A percentile compares a stretch with the other conserved stretches of the same genome.
Conservation (phyloP, 2,329 filamentous ascomycete genomes). For the Drechslera avenae region DNA sequence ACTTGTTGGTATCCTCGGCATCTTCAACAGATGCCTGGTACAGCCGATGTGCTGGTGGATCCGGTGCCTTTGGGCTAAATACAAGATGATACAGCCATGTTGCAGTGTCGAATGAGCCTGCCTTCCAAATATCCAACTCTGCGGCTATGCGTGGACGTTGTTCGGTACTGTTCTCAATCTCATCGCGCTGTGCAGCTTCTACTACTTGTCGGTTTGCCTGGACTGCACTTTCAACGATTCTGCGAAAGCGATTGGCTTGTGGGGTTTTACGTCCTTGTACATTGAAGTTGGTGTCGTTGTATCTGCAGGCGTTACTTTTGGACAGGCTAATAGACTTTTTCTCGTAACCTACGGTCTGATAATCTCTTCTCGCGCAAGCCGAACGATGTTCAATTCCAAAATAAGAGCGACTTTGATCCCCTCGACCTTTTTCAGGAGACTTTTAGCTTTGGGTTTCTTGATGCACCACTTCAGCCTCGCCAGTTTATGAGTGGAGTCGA, state of each 20-base stretch:
- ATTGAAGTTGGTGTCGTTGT: not conserved
- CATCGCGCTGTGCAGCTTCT: conserved; percentile 20
- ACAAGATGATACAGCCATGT: conserved; percentile 30
- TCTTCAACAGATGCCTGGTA: conserved; percentile 4
- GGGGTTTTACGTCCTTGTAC: not conserved
- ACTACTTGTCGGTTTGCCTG: conserved; percentile 23
- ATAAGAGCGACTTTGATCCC: conserved; percentile 24
- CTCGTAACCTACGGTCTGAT: not conserved
- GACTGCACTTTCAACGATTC: conserved; percentile 24
- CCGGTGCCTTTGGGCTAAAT: conserved; percentile 6
- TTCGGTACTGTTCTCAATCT: conserved; percentile 3
- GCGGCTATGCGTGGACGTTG: conserved; percentile 3
- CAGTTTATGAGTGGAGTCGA: conserved; percentile 8
- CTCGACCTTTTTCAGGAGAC: conserved; percentile 26
- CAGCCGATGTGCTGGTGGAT: not conserved
- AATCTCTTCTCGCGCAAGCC: conserved; percentile 19
- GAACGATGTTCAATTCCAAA: conserved; percentile 18
- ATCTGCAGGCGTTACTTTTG: not conserved
- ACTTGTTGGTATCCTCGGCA: not conserved
- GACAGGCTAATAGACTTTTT: not conserved
- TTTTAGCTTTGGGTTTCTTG: conserved; percentile 20
- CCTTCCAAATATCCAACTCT: conserved; percentile 16
- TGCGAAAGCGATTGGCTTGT: conserved; percentile 21
- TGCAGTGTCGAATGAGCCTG: conserved; percentile 23
- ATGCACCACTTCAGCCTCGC: conserved; percentile 22